A percentile compares a stretch with the other conserved stretches of the same genome.
phyloP scores from a whole-genome alignment of 179 eudicot species.

The Beta lomatogona region DNA sequence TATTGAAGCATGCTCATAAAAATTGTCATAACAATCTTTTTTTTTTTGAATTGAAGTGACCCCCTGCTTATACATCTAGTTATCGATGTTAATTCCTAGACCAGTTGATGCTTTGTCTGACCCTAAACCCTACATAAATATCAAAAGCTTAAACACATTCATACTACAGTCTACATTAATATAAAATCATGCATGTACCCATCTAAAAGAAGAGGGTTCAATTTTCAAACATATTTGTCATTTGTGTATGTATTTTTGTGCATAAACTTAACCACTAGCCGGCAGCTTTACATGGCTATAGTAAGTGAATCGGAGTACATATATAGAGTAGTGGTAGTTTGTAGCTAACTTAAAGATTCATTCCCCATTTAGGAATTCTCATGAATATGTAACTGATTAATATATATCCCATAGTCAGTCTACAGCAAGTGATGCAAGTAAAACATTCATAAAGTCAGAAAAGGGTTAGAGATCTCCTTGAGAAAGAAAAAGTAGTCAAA shows the following conservation, averaged over 20 bases:
- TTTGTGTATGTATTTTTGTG: background rate
- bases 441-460: constrained; percentile 30
- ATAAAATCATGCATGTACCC: background rate
- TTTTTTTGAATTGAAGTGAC: too few species aligned
- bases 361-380: background rate
- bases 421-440: constrained; percentile 25
- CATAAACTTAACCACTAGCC: background rate
- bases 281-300: background rate
- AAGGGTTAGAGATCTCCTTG: constrained; percentile 19
- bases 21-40: too few species aligned
- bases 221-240: background rate
- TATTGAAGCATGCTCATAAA: too few species aligned
- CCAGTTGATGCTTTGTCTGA: too few species aligned
- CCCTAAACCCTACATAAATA: too few species aligned
- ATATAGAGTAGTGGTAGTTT: background rate
- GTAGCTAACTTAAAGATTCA: background rate
- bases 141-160: too few species aligned
- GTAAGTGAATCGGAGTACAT: background rate
- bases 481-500: constrained; percentile 35
- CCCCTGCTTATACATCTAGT: too few species aligned
- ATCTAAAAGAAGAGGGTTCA: background rate
- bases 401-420: constrained; percentile 10
- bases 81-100: too few species aligned
- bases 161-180: too few species aligned
- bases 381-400: background rate